Conservation (phyloP, 805 yeast genomes). For the Dipodascopsis tothii region DNA sequence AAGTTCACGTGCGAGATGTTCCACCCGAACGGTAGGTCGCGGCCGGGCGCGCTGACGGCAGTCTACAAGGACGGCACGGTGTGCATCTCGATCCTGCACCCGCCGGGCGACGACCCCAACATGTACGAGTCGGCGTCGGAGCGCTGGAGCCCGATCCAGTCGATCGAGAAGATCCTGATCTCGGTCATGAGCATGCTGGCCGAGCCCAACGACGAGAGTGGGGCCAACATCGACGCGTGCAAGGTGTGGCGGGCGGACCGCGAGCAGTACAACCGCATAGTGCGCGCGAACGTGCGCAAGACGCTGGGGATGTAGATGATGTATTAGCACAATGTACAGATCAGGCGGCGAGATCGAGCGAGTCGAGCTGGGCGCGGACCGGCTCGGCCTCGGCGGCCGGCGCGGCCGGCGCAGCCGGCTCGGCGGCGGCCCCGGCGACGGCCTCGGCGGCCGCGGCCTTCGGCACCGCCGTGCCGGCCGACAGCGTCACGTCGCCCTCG, state of each 20-base stretch:
- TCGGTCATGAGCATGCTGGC: slow-evolving; percentile 95
- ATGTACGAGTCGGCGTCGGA: slow-evolving; percentile 93
- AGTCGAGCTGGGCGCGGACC: too few species aligned
- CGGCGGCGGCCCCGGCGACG: too few species aligned
- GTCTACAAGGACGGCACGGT: slow-evolving; percentile 90
- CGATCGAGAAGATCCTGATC: slow-evolving; percentile 89
- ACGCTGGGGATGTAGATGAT: slow-evolving; percentile 56
- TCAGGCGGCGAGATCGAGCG: too few species aligned
- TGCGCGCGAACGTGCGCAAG: slow-evolving; percentile 58
- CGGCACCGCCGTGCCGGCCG: too few species aligned
- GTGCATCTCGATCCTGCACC: slow-evolving; percentile 88
- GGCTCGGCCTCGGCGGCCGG: too few species aligned
- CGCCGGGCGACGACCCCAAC: slow-evolving; percentile 96
- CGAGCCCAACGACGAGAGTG: slow-evolving; percentile 93
- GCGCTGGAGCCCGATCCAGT: slow-evolving; percentile 96
- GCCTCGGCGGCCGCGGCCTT: too few species aligned
- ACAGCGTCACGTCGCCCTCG: too few species aligned
- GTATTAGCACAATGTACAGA: background rate
- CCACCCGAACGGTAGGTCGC: slow-evolving; percentile 65
- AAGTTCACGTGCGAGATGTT: slow-evolving; percentile 71
- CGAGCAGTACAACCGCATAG: slow-evolving; percentile 55
- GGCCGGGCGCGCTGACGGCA: background rate
- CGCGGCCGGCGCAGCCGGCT: too few species aligned
- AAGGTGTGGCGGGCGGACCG: slow-evolving; percentile 88
- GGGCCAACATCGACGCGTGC: slow-evolving; percentile 77